Conservation (phyloP, 768 basidiomycete species). For the Lenzites betulinus region DNA sequence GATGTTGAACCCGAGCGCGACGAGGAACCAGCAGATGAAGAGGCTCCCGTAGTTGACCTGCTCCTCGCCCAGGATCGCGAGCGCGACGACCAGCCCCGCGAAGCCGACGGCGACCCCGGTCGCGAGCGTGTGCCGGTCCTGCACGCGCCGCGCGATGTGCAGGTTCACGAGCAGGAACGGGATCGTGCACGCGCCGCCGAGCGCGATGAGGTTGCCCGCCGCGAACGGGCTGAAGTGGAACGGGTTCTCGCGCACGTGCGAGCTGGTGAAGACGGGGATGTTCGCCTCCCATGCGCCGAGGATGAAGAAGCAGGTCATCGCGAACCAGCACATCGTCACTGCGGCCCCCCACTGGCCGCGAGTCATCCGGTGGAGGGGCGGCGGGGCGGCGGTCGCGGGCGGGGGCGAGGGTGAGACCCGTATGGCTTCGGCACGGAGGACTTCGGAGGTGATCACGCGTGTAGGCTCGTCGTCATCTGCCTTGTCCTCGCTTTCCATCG, state of each 20-base stretch:
- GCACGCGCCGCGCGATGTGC: slow-evolving; percentile 54
- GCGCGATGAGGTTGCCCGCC: slow-evolving; percentile 70
- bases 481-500: background rate
- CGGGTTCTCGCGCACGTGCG: slow-evolving; percentile 27
- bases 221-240: slow-evolving; percentile 62
- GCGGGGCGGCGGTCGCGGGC: background rate
- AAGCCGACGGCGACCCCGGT: slow-evolving; percentile 53
- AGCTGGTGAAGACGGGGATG: slow-evolving; percentile 57
- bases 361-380: slow-evolving; percentile 13
- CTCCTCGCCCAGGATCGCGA: slow-evolving; percentile 44
- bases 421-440: slow-evolving; percentile 2
- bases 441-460: slow-evolving; percentile 12
- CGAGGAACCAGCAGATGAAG: slow-evolving; percentile 52
- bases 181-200: slow-evolving; percentile 61
- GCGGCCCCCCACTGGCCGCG: slow-evolving; percentile 52
- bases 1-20: slow-evolving; percentile 74
- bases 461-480: slow-evolving; percentile 3
- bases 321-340: slow-evolving; percentile 68
- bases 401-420: background rate
- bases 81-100: slow-evolving; percentile 52
- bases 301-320: slow-evolving; percentile 71
- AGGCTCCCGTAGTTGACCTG: slow-evolving; percentile 50
- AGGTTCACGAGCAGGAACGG: slow-evolving; percentile 70
- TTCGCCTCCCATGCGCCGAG: slow-evolving; percentile 72
- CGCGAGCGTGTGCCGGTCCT: slow-evolving; percentile 62